A percentile compares a stretch with the other conserved stretches of the same genome.
Conservation (phyloP, 805 yeast species). For the Candida boidinii region DNA sequence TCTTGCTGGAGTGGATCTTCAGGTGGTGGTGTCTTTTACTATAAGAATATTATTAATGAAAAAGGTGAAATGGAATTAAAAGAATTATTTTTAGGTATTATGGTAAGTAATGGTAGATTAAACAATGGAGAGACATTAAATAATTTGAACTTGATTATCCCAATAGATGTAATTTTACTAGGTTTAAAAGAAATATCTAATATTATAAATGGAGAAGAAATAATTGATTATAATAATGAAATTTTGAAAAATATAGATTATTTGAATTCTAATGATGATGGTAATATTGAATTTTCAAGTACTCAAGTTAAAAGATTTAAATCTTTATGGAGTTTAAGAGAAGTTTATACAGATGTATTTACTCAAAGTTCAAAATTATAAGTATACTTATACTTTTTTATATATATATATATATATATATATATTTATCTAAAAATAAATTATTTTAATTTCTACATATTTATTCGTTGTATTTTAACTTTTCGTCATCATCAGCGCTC, state of each 20-base stretch:
- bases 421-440: conserved; percentile 1
- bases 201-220: conserved; percentile 2
- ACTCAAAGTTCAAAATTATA: conserved; percentile 10
- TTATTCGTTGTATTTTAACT: not conserved
- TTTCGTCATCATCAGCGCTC: not conserved
- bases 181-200: conserved; percentile 14
- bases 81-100: conserved; percentile 27
- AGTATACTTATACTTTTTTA: no score
- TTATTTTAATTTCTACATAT: conserved; percentile 1
- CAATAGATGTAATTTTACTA: conserved; percentile 10
- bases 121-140: conserved; percentile 13
- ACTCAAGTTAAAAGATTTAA: conserved; percentile 2
- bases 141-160: conserved; percentile 11
- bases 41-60: no score
- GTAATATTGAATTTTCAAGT: no score
- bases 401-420: not conserved
- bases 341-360: conserved; percentile 8
- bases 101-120: conserved; percentile 31
- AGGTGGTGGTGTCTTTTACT: conserved; percentile 37
- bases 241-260: no score
- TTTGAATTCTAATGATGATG: conserved; percentile 3
- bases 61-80: conserved; percentile 3
- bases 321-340: conserved; percentile 8
- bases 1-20: conserved; percentile 45
- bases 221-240: no score